Conservation (phyloP, 2,329 filamentous ascomycete species). For the Lachnellula willkommii region DNA sequence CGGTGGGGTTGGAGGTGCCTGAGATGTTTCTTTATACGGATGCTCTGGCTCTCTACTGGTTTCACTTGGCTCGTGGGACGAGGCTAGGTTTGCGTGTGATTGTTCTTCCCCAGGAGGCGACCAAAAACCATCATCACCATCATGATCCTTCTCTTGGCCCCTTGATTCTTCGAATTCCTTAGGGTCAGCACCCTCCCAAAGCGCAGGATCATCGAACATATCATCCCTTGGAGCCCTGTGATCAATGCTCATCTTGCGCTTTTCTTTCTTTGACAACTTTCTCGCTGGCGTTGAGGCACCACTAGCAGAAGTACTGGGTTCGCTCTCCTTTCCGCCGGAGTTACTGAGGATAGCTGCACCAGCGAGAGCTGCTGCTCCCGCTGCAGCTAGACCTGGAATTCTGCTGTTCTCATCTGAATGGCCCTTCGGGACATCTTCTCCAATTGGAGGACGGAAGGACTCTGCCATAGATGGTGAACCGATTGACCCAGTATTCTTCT, state of each 20-base stretch:
- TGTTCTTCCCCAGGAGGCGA: constrained; percentile 23
- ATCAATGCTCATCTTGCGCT: constrained; percentile 37
- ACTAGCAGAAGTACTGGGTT: constrained; percentile 21
- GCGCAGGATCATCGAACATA: constrained; percentile 40
- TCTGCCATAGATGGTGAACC: constrained; percentile 3
- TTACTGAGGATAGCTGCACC: constrained; percentile 16
- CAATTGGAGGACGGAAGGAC: constrained; percentile 6
- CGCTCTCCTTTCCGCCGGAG: constrained; percentile 2
- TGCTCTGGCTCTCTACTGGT: background rate
- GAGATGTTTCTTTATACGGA: background rate
- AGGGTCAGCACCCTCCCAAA: constrained; percentile 42
- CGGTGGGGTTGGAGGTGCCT: background rate
- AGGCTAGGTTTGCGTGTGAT: constrained; percentile 1
- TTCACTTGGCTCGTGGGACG: constrained; percentile 6
- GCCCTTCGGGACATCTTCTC: constrained; percentile 6
- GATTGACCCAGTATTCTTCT: constrained; percentile 21
- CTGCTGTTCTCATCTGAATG: constrained; percentile 23
- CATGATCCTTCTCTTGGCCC: constrained; percentile 19
- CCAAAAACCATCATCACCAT: constrained; percentile 30
- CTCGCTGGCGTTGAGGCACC: constrained; percentile 33
- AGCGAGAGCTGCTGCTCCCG: constrained; percentile 15
- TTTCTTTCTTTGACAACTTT: constrained; percentile 35
- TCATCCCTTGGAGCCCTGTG: constrained; percentile 38
- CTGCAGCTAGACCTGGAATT: constrained; percentile 9
- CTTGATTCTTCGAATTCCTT: constrained; percentile 25